These are phyloP conservation scores for Pichia scutulata DNA, from an alignment of 805 yeast genomes.

Conservation along the genomic window DNA sequence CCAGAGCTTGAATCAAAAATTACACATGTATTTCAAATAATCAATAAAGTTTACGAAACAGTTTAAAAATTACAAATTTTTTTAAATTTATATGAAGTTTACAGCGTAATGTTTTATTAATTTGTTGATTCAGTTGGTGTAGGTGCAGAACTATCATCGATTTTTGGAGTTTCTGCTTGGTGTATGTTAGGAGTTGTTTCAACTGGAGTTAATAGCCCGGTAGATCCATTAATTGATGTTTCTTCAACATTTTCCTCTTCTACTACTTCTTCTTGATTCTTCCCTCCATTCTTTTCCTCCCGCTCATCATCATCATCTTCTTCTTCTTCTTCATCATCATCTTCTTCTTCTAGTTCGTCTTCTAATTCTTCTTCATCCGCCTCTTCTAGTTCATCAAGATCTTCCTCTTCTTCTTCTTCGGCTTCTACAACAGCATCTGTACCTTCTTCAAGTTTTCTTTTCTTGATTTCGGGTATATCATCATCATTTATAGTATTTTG, in stretches of 20 bases:
- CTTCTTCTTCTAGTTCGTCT: slow-evolving; percentile 23
- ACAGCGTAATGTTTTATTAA: not conserved
- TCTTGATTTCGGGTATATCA: slow-evolving; percentile 28
- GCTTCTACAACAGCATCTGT: slow-evolving; percentile 37
- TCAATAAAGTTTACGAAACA: slow-evolving; percentile 32
- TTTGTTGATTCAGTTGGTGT: slow-evolving; percentile 3
- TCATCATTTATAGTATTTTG: slow-evolving; percentile 36
- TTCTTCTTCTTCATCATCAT: slow-evolving; percentile 26
- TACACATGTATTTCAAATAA: slow-evolving; percentile 36
- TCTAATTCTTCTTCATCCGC: slow-evolving; percentile 21
- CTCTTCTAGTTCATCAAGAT: slow-evolving; percentile 30
- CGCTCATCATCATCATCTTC: slow-evolving; percentile 9
- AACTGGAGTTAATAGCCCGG: not conserved
- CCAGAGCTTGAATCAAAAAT: slow-evolving; percentile 14
- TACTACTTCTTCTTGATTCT: slow-evolving; percentile 19
- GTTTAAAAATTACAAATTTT: not conserved
- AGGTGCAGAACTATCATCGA: slow-evolving; percentile 3
- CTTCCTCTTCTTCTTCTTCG: slow-evolving; percentile 35
- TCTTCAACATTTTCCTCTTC: slow-evolving; percentile 17
- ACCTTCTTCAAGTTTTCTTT: slow-evolving; percentile 19
- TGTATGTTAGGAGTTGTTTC: not conserved
- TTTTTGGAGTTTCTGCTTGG: slow-evolving; percentile 6
- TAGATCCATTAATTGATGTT: not conserved
- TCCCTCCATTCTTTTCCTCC: slow-evolving; percentile 1
- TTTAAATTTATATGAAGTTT: not conserved